These are phyloP conservation scores for Trichoderma afroharzianum DNA, from an alignment of 2,329 filamentous ascomycete genomes.

Conservation along the genomic window DNA sequence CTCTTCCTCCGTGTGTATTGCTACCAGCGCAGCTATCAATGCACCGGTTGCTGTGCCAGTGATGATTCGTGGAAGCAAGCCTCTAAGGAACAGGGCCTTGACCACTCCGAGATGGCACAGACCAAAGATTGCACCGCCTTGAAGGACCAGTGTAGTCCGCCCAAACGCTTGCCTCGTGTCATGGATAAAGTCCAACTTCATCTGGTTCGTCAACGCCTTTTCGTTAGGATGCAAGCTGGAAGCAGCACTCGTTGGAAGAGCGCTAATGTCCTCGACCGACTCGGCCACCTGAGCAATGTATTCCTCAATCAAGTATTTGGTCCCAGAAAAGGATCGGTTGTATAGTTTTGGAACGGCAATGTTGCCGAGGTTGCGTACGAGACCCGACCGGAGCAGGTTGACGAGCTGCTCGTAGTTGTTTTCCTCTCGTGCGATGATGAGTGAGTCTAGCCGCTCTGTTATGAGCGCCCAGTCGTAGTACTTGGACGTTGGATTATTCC, in stretches of 20 bases:
- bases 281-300: slow-evolving; percentile 83
- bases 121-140: slow-evolving; percentile 89
- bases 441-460: slow-evolving; percentile 67
- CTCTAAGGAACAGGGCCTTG: slow-evolving; percentile 77
- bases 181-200: slow-evolving; percentile 80
- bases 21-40: slow-evolving; percentile 82
- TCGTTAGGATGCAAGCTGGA: slow-evolving; percentile 32
- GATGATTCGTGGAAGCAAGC: slow-evolving; percentile 82
- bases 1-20: slow-evolving; percentile 83
- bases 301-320: slow-evolving; percentile 86
- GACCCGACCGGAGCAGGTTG: slow-evolving; percentile 73
- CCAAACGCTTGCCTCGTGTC: slow-evolving; percentile 88
- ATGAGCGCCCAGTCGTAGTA: slow-evolving; percentile 88
- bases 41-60: slow-evolving; percentile 88
- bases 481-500: slow-evolving; percentile 73
- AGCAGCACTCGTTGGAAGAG: slow-evolving; percentile 54
- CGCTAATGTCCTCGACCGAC: slow-evolving; percentile 72
- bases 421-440: slow-evolving; percentile 65
- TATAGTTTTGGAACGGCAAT: slow-evolving; percentile 80
- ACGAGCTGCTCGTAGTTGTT: slow-evolving; percentile 71
- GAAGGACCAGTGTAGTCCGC: slow-evolving; percentile 77
- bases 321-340: slow-evolving; percentile 81
- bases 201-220: slow-evolving; percentile 60
- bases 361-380: slow-evolving; percentile 85
- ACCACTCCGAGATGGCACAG: slow-evolving; percentile 88